Evolutionary conservation across 2,329 filamentous ascomycete species (phyloP).

Genomic region (Pseudovirgaria hyperparasitica): DNA sequence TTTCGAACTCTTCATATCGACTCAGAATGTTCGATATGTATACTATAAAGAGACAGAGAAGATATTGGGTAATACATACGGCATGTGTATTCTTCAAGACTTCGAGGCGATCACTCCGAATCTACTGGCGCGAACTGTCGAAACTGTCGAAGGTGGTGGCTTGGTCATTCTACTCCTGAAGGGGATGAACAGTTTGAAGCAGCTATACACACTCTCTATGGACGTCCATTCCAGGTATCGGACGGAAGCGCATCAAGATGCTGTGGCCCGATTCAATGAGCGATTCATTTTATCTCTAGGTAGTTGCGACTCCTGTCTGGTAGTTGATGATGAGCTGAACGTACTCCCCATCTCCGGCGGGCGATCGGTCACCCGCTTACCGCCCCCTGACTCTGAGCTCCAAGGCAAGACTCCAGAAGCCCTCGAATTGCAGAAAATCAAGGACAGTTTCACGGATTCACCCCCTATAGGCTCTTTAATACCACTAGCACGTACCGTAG

Average conservation of each 20-base stretch:
- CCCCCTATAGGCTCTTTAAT: constrained; percentile 78
- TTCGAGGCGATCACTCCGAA: constrained; percentile 99
- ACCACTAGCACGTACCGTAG: constrained; percentile 75
- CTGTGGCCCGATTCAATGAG: constrained; percentile 94
- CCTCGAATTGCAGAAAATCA: constrained; percentile 70
- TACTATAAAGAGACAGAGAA: constrained; percentile 99
- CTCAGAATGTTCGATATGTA: constrained; percentile 95
- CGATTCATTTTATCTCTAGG: constrained; percentile 90
- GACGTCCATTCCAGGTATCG: constrained; percentile 94
- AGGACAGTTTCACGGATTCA: constrained; percentile 73
- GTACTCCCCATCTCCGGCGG: constrained; percentile 93
- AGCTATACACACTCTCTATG: constrained; percentile 95
- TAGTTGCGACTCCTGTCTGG: constrained; percentile 86
- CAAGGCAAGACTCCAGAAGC: constrained; percentile 57
- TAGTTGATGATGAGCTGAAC: constrained; percentile 96
- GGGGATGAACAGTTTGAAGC: constrained; percentile 93
- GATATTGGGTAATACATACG: constrained; percentile 94
- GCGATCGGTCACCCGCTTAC: constrained; percentile 73
- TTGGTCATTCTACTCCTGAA: constrained; percentile 83
- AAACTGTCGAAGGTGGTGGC: constrained; percentile 94
- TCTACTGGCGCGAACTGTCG: constrained; percentile 81
- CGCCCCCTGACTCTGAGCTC: constrained; percentile 61
- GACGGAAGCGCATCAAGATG: constrained; percentile 90
- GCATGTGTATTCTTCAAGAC: constrained; percentile 96
- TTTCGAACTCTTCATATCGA: constrained; percentile 92